These are phyloP conservation scores for Aquilaria yunnanensis DNA, from an alignment of 345 rosid species.

Conservation along the genomic window DNA sequence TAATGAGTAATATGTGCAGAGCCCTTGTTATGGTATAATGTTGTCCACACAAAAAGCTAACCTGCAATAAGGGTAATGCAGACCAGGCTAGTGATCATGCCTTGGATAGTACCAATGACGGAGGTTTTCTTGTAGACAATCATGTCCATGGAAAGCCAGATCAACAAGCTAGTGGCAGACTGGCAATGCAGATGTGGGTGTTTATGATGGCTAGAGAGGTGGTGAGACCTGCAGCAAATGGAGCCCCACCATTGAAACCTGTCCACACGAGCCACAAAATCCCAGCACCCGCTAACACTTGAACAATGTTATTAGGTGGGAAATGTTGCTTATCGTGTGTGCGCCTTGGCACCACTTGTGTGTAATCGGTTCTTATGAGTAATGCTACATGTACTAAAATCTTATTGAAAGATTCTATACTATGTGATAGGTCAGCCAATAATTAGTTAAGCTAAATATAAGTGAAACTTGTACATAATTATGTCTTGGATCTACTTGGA, in stretches of 20 bases:
- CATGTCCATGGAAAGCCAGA: constrained; percentile 59
- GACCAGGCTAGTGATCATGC: constrained; percentile 66
- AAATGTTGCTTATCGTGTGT: constrained; percentile 49
- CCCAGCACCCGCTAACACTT: constrained; percentile 53
- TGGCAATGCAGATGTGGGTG: constrained; percentile 37
- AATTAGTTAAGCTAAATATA: background rate
- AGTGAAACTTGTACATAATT: too few species aligned
- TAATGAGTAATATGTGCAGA: too few species aligned
- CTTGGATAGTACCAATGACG: constrained; percentile 57
- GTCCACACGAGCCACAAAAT: constrained; percentile 68
- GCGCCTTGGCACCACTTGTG: constrained; percentile 50
- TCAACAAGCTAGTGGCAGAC: constrained; percentile 45
- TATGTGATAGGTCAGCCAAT: background rate
- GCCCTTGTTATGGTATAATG: too few species aligned
- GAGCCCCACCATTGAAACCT: constrained; percentile 63
- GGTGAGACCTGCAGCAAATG: constrained; percentile 25
- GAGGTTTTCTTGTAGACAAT: constrained; percentile 45
- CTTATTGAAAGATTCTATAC: too few species aligned
- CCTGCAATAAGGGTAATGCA: constrained; percentile 67
- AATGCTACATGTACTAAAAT: too few species aligned
- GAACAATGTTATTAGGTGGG: constrained; percentile 66
- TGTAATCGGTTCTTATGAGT: too few species aligned
- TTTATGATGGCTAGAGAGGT: constrained; percentile 46
- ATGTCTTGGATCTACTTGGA: too few species aligned
- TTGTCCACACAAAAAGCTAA: background rate